Evolutionary conservation across 495 filamentous ascomycete species (phyloP).

Genomic region (Tuber magnatum): DNA sequence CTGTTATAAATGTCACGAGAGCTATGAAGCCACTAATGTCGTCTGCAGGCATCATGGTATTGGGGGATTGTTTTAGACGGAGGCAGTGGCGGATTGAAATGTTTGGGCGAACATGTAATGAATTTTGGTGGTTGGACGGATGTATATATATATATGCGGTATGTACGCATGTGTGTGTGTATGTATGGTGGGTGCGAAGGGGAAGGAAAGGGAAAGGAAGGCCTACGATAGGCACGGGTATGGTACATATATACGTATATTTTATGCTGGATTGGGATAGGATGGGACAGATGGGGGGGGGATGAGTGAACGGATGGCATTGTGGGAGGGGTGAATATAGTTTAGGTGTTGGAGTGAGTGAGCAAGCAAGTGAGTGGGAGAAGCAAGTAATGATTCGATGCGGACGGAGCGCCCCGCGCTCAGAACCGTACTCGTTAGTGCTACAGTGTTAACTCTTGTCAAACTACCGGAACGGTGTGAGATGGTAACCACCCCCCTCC

Average conservation of each 20-base stretch:
- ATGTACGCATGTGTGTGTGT: background rate
- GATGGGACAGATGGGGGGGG: background rate
- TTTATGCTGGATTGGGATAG: background rate
- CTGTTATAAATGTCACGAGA: conserved; percentile 14
- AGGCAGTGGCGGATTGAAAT: background rate
- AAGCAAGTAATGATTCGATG: background rate
- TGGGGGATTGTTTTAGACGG: background rate
- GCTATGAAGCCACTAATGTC: conserved; percentile 22
- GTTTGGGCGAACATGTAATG: conserved; percentile 1
- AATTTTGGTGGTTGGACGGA: background rate
- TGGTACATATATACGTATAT: background rate
- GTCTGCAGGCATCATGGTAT: conserved; percentile 5
- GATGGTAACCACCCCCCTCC: background rate
- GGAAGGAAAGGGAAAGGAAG: background rate
- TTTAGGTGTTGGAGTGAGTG: background rate
- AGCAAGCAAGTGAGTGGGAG: background rate
- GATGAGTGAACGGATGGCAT: background rate
- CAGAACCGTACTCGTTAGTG: background rate
- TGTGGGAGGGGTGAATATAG: background rate
- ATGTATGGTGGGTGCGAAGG: background rate
- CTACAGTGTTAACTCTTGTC: background rate
- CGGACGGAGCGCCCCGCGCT: background rate
- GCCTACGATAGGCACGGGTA: background rate
- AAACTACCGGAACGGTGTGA: background rate
- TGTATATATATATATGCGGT: background rate